Base-by-base conservation (phyloP, 2,329 filamentous ascomycete genomes). In the Orbilia oligospora region DNA sequence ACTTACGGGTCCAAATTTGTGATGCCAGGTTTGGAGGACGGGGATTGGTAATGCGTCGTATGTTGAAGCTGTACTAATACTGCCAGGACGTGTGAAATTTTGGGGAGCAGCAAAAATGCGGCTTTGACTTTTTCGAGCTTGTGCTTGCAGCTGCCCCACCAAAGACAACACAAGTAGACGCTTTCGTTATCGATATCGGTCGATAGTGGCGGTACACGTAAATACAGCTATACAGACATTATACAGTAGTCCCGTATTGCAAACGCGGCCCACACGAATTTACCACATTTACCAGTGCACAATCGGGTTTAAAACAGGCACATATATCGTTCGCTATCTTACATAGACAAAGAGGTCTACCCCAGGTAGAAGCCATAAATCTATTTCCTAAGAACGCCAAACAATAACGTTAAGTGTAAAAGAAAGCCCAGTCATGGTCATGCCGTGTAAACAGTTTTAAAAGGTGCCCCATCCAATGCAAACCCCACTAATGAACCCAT, bases 101-200 rank as follows among this genome's bases (percentile, higher is more conserved):
- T 64, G 75, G 49, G 49, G 36, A 61, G 46, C 27, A 71, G 68
- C 68, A 72, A 72, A 77, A 78, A 71, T 72, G 75, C 75, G 63
- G 75, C 75, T 72, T 77, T 72, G 68, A 72, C 75, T 78, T 78
- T 78, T 78, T 77, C 44, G 58, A 77, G 71, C 71, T 76, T 66
- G 71, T 75, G 71, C 71, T 41, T 75, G 66, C 72, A 76, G 72
- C 72, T 71, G 75, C 75, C 75, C 75, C 75, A 78, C 75, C 75
- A 78, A 61, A 49, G 68, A 71, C 75, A 78, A 78, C 75, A 71
- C 75, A 78, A 55, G 18, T 58, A 66, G 48, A 68, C 22, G 41
- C 36, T 41, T 6, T 46, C 58, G 70, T 76, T 72, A 78, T 78
- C 75, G 68, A 72, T 71, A 76, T 69, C 66, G 58, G 49, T 65